Percentiles rank a stretch among this genome's conserved stretches.
Evolutionary conservation across 164 flowering plant species (phyloP).

Genomic region (Stephania yunnanensis): DNA sequence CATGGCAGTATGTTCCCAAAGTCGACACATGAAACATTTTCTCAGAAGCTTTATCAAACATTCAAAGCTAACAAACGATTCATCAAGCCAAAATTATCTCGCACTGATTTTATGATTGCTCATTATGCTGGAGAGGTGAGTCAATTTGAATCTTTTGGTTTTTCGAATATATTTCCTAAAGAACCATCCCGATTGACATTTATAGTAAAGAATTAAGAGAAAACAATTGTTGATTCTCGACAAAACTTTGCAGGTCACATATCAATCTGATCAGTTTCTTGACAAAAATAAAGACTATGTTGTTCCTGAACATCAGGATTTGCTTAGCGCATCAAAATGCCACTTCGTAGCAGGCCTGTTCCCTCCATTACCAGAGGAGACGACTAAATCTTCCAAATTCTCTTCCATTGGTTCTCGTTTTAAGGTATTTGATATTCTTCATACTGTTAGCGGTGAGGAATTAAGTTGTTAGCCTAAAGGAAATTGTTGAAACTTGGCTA

Average conservation of each 20-base stretch:
- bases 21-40: slow-evolving; percentile 84
- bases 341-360: slow-evolving; percentile 71
- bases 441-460: neutral
- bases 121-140: slow-evolving; percentile 96
- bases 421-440: slow-evolving; percentile 40
- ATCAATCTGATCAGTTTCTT: slow-evolving; percentile 78
- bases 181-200: neutral
- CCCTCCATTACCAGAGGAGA: slow-evolving; percentile 61
- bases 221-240: slow-evolving; percentile 12
- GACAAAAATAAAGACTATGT: slow-evolving; percentile 95
- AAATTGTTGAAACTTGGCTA: neutral
- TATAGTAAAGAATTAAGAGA: neutral
- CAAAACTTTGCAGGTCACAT: slow-evolving; percentile 55
- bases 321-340: slow-evolving; percentile 73
- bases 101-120: slow-evolving; percentile 64
- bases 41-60: slow-evolving; percentile 82
- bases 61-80: slow-evolving; percentile 74
- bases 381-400: slow-evolving; percentile 66
- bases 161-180: neutral
- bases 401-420: slow-evolving; percentile 89
- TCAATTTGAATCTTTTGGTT: slow-evolving; percentile 7
- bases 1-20: slow-evolving; percentile 86
- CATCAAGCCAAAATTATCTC: slow-evolving; percentile 74
- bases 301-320: slow-evolving; percentile 79
- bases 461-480: neutral